Evolutionary conservation across 345 rosid genomes (phyloP), one percentile per base, ranked within the genome.

Genomic region (Linum tenue): DNA sequence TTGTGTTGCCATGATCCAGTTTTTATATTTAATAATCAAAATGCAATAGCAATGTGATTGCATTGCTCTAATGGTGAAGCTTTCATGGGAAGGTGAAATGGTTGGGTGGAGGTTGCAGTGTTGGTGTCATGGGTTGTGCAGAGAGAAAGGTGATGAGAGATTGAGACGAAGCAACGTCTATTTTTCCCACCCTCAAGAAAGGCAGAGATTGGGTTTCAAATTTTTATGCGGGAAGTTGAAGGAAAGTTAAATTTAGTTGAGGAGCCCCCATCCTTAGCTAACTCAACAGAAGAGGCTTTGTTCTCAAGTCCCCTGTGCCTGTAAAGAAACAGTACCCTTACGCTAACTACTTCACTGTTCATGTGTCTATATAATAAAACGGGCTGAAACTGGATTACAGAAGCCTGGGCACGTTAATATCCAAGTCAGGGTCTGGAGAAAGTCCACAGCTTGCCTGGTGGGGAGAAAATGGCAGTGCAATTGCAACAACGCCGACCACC

Each of bases 141-240:
- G 44, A 7, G n/a, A 16, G 65, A 50, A 64, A 77, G 72, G 64
- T 63, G 64, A 22, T 22, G 31, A 22, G 31, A 22, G 31, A 22
- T 22, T 22, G 31, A 37, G 66, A 70, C 57, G 76, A 75, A 71
- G 73, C 81, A 79, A 68, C 35, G 76, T 67, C 58, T 68, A 64
- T 37, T 12, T 38, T 9, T 48, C 53, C 53, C 14, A 48, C 31
- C 53, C 53, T 48, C 15, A 48, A 22, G 31, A 48, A 48, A 48
- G 53, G 53, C 53, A 48, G 14, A 48, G 53, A 48, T 7, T 12
- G 14, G 53, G 12, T 10, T 48, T 9, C 53, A 48, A 48, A 0
- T 5, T 5, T 48, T 41, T 41, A 48, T 48, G 53, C 53, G 9
- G 53, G 12, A 48, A 35, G 62, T 51, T 39, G 48, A 56, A 51